These are phyloP conservation scores for Neonectria neomacrospora DNA, from an alignment of 2,329 filamentous ascomycete species.

Conservation along the genomic window DNA sequence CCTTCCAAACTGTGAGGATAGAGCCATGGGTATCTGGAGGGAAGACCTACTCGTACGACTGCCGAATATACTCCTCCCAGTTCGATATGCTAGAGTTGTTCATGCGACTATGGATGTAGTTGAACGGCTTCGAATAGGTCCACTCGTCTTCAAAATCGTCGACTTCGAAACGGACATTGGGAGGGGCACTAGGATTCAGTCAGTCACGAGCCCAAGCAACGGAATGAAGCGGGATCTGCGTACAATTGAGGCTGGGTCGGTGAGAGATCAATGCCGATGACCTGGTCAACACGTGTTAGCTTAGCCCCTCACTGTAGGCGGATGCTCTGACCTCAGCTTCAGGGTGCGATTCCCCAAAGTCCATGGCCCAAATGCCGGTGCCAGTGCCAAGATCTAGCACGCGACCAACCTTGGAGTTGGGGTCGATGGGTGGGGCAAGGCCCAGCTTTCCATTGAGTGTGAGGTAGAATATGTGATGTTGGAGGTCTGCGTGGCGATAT, in stretches of 20 bases:
- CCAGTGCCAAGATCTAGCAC: conserved; percentile 24
- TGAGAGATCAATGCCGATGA: conserved; percentile 23
- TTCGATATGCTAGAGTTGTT: conserved; percentile 15
- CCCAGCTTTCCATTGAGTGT: conserved; percentile 21
- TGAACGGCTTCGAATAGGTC: conserved; percentile 12
- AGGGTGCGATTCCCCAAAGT: conserved; percentile 22
- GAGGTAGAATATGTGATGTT: conserved; percentile 26
- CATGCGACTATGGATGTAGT: conserved; percentile 26
- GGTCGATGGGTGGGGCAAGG: conserved; percentile 13
- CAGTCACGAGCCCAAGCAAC: background rate
- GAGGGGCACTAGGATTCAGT: conserved; percentile 12
- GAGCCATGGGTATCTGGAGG: fast-evolving
- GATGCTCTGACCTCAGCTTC: conserved; percentile 14
- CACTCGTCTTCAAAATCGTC: conserved; percentile 25
- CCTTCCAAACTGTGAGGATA: background rate
- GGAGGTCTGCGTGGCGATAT: conserved; percentile 7
- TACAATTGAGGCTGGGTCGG: conserved; percentile 21
- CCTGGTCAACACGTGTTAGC: conserved; percentile 1
- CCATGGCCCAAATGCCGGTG: conserved; percentile 23
- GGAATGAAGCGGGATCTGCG: too few relatives aligned
- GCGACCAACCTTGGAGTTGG: conserved; percentile 6
- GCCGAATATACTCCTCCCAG: conserved; percentile 13
- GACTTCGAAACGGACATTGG: conserved; percentile 20
- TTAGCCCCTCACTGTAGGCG: background rate
- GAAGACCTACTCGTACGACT: conserved; percentile 8